phyloP scores from a whole-genome alignment of 371 early-diverging fungal species.

The Mortierella sp. region DNA sequence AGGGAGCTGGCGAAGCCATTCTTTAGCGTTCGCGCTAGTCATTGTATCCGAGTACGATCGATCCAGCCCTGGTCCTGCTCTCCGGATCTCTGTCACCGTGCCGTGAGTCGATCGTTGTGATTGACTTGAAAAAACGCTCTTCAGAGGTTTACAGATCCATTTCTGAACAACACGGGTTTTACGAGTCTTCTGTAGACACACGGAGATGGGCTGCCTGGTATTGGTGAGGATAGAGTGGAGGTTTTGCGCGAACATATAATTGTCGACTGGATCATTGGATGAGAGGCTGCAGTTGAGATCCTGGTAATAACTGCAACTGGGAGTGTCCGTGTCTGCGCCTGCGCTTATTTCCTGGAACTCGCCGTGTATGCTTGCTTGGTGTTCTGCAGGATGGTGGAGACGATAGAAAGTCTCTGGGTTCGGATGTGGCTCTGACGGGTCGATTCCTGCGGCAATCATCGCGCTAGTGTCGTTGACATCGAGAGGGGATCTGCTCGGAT shows the following conservation, averaged over 20 bases:
- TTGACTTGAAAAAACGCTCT: neutral
- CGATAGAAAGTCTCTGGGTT: constrained; percentile 24
- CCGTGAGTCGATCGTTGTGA: neutral
- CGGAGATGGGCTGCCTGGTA: neutral
- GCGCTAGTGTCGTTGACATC: constrained; percentile 38
- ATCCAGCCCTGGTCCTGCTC: neutral
- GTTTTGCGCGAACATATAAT: neutral
- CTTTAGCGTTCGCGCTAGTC: neutral
- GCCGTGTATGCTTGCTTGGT: neutral
- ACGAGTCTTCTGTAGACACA: neutral
- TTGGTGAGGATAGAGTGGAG: neutral
- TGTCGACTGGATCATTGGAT: neutral
- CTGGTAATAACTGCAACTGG: neutral
- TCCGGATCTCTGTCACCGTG: neutral
- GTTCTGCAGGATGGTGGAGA: neutral
- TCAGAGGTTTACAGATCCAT: neutral
- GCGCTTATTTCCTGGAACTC: neutral
- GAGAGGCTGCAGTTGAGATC: neutral
- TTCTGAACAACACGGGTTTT: neutral
- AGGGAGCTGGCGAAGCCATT: neutral
- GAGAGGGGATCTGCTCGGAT: neutral
- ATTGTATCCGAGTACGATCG: neutral
- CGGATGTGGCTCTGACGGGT: constrained; percentile 23
- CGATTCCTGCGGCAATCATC: constrained; percentile 22
- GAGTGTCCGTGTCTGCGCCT: neutral